Evolutionary conservation across 805 yeast genomes (phyloP).

Genomic region (Candida sphagnicola): DNA sequence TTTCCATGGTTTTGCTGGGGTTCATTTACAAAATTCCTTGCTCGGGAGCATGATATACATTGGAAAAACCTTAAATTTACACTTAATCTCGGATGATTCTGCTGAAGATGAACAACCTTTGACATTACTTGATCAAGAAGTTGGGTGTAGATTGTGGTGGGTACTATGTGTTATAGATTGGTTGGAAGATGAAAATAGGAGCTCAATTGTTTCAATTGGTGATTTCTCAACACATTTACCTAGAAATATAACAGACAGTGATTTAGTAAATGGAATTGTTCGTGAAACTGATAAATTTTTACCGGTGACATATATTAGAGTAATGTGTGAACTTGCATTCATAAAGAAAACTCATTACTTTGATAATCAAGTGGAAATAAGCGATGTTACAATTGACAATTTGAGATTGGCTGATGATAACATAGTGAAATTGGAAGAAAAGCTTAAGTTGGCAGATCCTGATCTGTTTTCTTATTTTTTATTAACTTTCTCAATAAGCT

Average conservation of each 20-base stretch:
- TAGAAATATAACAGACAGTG: conserved; percentile 11
- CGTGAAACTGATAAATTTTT: conserved; percentile 17
- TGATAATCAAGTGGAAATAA: conserved; percentile 5
- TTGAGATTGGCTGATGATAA: background rate
- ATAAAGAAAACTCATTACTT: conserved; percentile 22
- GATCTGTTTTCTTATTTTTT: background rate
- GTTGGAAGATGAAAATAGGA: conserved; percentile 23
- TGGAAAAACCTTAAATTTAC: conserved; percentile 21
- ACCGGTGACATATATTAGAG: conserved; percentile 12
- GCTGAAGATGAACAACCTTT: conserved; percentile 2
- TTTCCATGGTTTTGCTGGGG: conserved; percentile 25
- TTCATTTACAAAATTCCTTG: conserved; percentile 20
- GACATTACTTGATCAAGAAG: conserved; percentile 10
- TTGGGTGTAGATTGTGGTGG: conserved; percentile 23
- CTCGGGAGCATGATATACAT: conserved; percentile 14
- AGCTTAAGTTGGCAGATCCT: background rate
- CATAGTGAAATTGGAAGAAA: background rate
- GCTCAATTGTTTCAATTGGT: conserved; percentile 13
- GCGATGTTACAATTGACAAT: background rate
- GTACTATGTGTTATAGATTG: conserved; percentile 24
- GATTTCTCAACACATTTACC: conserved; percentile 21
- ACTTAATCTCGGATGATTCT: conserved; percentile 10
- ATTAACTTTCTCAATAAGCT: background rate
- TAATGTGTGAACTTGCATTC: conserved; percentile 15
- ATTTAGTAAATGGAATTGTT: conserved; percentile 7